These are phyloP conservation scores for Lipomyces yamanashiensis DNA, from an alignment of 805 yeast species.

Conservation along the genomic window DNA sequence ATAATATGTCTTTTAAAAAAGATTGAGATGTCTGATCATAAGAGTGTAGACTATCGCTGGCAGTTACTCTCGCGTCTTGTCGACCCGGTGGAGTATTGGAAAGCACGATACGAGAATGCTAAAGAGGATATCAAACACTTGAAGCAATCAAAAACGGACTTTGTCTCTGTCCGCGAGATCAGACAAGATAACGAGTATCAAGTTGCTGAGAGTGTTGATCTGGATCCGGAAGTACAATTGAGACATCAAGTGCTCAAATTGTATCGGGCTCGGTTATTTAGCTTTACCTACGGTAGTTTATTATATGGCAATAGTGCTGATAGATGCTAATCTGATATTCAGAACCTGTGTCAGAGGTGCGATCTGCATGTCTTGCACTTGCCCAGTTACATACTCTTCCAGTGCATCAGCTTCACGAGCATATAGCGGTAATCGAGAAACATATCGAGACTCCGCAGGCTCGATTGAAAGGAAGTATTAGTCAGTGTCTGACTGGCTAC, in stretches of 20 bases:
- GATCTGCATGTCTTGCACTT: background rate
- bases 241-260: no score
- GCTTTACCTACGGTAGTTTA: no score
- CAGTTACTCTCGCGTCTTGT: slow-evolving; percentile 17
- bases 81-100: slow-evolving; percentile 28
- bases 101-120: slow-evolving; percentile 16
- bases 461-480: background rate
- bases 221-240: no score
- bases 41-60: slow-evolving; percentile 17
- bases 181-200: background rate
- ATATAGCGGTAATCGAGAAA: background rate
- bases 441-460: background rate
- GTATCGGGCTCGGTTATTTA: no score
- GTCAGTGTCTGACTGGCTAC: background rate
- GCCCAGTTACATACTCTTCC: background rate
- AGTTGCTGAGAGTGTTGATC: background rate
- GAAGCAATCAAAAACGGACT: background rate
- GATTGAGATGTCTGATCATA: no score
- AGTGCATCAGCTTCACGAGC: background rate
- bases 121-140: slow-evolving; percentile 3
- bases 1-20: no score
- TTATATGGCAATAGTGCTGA: background rate
- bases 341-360: background rate
- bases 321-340: background rate
- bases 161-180: background rate